Evolutionary conservation across 2,329 filamentous ascomycete genomes (phyloP), one percentile per base, ranked within the genome.

Genomic region (Lasiodiplodia citricola): DNA sequence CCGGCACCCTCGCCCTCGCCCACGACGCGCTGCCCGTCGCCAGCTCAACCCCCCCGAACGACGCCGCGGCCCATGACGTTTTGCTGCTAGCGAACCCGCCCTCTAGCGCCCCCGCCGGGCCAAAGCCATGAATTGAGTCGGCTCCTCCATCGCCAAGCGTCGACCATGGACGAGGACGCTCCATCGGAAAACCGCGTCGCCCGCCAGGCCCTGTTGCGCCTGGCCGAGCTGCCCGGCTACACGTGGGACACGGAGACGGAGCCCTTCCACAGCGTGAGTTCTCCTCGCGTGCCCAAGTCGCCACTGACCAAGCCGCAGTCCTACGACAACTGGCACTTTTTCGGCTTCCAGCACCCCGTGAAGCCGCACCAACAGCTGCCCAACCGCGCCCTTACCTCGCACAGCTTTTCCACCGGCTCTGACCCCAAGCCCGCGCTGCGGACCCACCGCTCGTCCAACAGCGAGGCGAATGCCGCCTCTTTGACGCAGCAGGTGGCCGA

Each of bases 311-410:
- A 3, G 6, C 16, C 5, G 21, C 82, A 87, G 63, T 93, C 90
- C 74, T 97, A 97, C 80, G 93, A 96, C 79, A 94, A 94, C 83
- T 98, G 94, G 93, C 83, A 85, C 73, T 82, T 84, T 71, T 83
- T 82, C 70, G 83, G 83, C 37, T 69, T 73, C 66, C 74, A 79
- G 47, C 77, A 75, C 65, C 64, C 73, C 21, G 55, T 70, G 50
- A 70, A 55, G 37, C 25, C 67, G 7, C 38, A 50, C 21, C 11
- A 18, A 50, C 25, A 31, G 52, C 56, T 28, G 13, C 66, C 65
- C 11, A 63, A 56, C 28, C 55, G 74, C 73, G 67, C 73, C 44
- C 56, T 72, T 21, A 71, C 71, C 65, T 67, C 58, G 25, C 76
- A 76, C 51, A 70, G 72, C 35, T 71, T 73, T 35, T 75, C 77